phyloP scores from a whole-genome alignment of 805 yeast species.

The Schizosaccharomyces octosporus region DNA sequence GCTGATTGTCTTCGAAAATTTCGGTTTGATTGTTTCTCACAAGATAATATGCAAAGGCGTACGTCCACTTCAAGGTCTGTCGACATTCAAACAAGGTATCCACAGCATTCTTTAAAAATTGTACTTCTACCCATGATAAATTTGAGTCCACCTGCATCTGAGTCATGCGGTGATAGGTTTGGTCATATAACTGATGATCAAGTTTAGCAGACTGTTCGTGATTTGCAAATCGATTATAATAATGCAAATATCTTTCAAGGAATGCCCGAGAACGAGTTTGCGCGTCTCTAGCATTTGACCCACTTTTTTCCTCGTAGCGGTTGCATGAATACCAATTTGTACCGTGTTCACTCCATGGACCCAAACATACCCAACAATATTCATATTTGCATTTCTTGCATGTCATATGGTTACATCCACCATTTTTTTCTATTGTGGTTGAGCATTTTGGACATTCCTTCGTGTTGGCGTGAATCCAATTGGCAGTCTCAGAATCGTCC shows the following conservation, averaged over 20 bases:
- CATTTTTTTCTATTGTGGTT: slow-evolving; percentile 66
- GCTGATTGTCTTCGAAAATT: slow-evolving; percentile 50
- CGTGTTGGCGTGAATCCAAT: slow-evolving; percentile 71
- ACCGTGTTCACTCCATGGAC: slow-evolving; percentile 51
- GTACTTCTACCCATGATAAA: slow-evolving; percentile 69
- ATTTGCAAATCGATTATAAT: slow-evolving; percentile 43
- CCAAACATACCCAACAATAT: slow-evolving; percentile 84
- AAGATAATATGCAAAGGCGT: slow-evolving; percentile 52
- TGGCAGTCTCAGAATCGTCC: slow-evolving; percentile 69
- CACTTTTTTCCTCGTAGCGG: slow-evolving; percentile 24
- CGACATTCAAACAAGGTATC: slow-evolving; percentile 41
- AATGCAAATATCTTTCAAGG: slow-evolving; percentile 45
- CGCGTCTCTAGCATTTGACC: slow-evolving; percentile 17
- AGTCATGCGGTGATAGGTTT: slow-evolving; percentile 38
- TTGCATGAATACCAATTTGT: slow-evolving; percentile 42
- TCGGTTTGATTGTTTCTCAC: slow-evolving; percentile 26
- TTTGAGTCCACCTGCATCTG: slow-evolving; percentile 37
- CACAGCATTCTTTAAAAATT: slow-evolving; percentile 54
- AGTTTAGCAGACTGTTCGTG: slow-evolving; percentile 57
- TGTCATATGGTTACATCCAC: slow-evolving; percentile 93
- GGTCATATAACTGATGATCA: slow-evolving; percentile 38
- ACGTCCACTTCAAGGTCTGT: slow-evolving; percentile 70
- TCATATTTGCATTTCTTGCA: slow-evolving; percentile 55
- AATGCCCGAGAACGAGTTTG: slow-evolving; percentile 23
- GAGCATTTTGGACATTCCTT: slow-evolving; percentile 67